Conservation (phyloP, 1,284 basidiomycete species). For the Xerocomus minutiporus region DNA sequence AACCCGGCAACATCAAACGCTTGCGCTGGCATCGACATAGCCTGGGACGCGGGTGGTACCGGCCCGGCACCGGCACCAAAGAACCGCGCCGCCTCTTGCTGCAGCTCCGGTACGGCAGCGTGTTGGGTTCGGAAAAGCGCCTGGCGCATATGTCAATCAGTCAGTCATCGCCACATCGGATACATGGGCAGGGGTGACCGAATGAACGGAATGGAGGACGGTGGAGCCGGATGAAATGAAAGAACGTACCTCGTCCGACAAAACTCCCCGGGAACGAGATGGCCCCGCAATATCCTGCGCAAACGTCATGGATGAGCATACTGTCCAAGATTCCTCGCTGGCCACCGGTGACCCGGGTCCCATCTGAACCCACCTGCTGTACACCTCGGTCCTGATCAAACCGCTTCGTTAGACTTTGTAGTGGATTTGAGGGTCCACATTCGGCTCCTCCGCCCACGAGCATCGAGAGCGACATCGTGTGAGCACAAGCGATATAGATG, state of each 20-base stretch:
- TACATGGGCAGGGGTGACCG: background rate
- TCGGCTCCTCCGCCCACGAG: constrained; percentile 69
- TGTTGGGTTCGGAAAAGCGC: constrained; percentile 57
- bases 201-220: background rate
- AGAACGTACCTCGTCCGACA: constrained; percentile 18
- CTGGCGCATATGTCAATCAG: constrained; percentile 2
- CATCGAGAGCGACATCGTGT: constrained; percentile 67
- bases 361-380: constrained; percentile 55
- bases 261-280: constrained; percentile 15
- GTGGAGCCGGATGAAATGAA: constrained; percentile 16
- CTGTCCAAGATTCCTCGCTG: constrained; percentile 8
- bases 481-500: background rate
- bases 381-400: constrained; percentile 74
- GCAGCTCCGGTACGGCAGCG: constrained; percentile 39
- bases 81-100: constrained; percentile 67
- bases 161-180: background rate
- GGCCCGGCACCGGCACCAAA: constrained; percentile 42
- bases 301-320: constrained; percentile 7
- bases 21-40: constrained; percentile 27
- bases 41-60: constrained; percentile 21
- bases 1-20: constrained; percentile 53
- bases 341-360: constrained; percentile 10
- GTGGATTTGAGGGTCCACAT: constrained; percentile 76
- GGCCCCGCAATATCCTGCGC: constrained; percentile 20
- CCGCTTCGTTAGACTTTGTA: constrained; percentile 73